Evolutionary conservation across 306 rosid genomes (phyloP).

Genomic region (Vigna radiata): DNA sequence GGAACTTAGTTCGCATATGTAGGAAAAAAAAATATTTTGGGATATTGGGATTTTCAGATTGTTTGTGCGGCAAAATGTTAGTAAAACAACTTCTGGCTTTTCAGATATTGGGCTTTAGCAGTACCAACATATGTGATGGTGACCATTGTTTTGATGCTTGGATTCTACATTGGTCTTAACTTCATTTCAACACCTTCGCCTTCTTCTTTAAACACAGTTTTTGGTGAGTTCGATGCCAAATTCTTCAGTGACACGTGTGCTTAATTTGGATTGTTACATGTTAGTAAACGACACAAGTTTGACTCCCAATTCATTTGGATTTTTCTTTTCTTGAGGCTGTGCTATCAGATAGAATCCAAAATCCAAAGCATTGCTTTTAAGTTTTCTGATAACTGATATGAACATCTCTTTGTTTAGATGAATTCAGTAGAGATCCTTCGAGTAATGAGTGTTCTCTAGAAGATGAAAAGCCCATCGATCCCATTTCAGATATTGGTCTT

Average conservation of each 20-base stretch:
- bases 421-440: conserved; percentile 78
- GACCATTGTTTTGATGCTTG: conserved; percentile 64
- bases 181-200: conserved; percentile 85
- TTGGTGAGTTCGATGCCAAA: conserved; percentile 60
- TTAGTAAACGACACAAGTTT: too few species aligned
- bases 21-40: background rate
- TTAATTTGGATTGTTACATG: conserved; percentile 23
- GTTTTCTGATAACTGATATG: conserved; percentile 23
- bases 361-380: conserved; percentile 1
- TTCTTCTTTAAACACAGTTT: conserved; percentile 65
- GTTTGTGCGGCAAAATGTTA: conserved; percentile 3
- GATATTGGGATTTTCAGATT: background rate
- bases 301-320: background rate
- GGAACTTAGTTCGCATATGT: background rate
- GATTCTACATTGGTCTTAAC: conserved; percentile 85
- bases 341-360: conserved; percentile 2
- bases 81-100: conserved; percentile 33
- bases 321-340: background rate
- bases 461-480: conserved; percentile 75
- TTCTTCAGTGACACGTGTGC: background rate
- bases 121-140: conserved; percentile 79
- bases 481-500: conserved; percentile 75
- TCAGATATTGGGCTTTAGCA: conserved; percentile 94
- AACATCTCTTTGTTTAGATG: conserved; percentile 62
- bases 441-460: conserved; percentile 40